These are phyloP conservation scores for Fusarium concolor DNA, from an alignment of 2,329 filamentous ascomycete genomes.

Conservation along the genomic window DNA sequence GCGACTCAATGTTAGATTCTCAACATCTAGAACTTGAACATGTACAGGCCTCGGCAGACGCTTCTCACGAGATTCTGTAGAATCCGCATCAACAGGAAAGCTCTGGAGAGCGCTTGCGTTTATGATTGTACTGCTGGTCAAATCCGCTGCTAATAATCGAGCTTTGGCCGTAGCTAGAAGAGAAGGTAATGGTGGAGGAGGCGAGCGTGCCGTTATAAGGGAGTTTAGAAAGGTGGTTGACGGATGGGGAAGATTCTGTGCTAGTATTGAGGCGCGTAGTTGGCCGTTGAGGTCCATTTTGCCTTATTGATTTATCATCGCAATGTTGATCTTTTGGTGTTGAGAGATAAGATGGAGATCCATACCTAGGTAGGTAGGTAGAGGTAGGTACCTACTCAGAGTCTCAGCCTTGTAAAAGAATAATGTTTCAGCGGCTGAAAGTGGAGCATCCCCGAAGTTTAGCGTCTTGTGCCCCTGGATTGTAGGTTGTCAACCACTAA, in stretches of 20 bases:
- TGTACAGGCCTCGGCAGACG: slow-evolving; percentile 71
- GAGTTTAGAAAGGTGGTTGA: slow-evolving; percentile 70
- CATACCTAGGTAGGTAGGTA: too few relatives aligned
- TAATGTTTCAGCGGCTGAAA: slow-evolving; percentile 44
- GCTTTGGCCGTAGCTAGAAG: slow-evolving; percentile 83
- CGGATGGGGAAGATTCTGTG: slow-evolving; percentile 65
- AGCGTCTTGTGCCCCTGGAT: slow-evolving; percentile 30
- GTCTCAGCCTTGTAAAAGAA: slow-evolving; percentile 42
- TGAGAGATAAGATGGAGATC: slow-evolving; percentile 10
- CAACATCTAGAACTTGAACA: slow-evolving; percentile 87
- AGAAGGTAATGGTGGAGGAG: slow-evolving; percentile 72
- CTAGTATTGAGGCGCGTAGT: slow-evolving; percentile 61
- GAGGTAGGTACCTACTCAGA: neutral
- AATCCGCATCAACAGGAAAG: slow-evolving; percentile 66
- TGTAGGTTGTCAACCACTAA: slow-evolving; percentile 32
- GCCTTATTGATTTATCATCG: slow-evolving; percentile 13
- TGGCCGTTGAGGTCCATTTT: slow-evolving; percentile 58
- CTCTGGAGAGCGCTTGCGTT: slow-evolving; percentile 53
- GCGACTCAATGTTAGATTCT: slow-evolving; percentile 81
- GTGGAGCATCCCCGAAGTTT: slow-evolving; percentile 35
- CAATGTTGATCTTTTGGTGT: slow-evolving; percentile 14
- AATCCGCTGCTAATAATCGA: slow-evolving; percentile 81
- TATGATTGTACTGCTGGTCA: slow-evolving; percentile 66
- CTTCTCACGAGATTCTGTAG: slow-evolving; percentile 65
- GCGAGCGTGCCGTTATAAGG: slow-evolving; percentile 68